Evolutionary conservation across 225 moss, liverwort and hornwort species (phyloP), one percentile per base, ranked within the genome.

Genomic region (Pseudoscleropodium purum): DNA sequence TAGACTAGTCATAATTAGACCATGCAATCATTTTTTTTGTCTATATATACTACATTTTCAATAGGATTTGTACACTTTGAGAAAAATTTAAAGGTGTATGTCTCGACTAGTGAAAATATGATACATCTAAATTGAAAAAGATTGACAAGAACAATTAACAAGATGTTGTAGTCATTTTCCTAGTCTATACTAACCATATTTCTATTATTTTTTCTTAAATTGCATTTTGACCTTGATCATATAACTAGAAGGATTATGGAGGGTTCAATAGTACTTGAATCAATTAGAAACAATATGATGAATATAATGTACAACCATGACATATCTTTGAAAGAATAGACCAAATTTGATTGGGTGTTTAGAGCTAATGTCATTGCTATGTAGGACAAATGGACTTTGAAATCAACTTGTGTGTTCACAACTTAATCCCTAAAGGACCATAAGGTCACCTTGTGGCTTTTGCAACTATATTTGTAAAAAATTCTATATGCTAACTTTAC

Each of bases 51-150:
- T 49, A 4, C 0, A 4, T 54, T 37, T 54, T 37, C 7, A 56
- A 6, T 37, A 36, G 2, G 4, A 15, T 16, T 52, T 79, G 36
- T 78, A 54, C 2, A 36, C 6, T 52, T 78, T 36, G 9, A 54
- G 21, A 49, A 34, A 34, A 51, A 13, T 1, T 75, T 18, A 21
- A 52, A 77, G 18, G 21, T 78, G 4, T 34, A 10, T 24, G 25
- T 54, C 10, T 54, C 15, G 1, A 36, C 23, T 37, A 24, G 4
- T 54, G 4, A 24, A 54, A 54, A 54, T 8, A 33, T 33, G 13
- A 13, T 33, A 49, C 0, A 0, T 0, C 1, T 13, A 33, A 75
- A 20, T 5, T 20, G 33, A 49, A 7, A 75, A 75, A 20, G 3
- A 51, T 20, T 5, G 2, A 33, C 4, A 54, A 0, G 15, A 9